Conservation (phyloP, 139 green algal genomes). For the Chlamydomonas applanata region DNA sequence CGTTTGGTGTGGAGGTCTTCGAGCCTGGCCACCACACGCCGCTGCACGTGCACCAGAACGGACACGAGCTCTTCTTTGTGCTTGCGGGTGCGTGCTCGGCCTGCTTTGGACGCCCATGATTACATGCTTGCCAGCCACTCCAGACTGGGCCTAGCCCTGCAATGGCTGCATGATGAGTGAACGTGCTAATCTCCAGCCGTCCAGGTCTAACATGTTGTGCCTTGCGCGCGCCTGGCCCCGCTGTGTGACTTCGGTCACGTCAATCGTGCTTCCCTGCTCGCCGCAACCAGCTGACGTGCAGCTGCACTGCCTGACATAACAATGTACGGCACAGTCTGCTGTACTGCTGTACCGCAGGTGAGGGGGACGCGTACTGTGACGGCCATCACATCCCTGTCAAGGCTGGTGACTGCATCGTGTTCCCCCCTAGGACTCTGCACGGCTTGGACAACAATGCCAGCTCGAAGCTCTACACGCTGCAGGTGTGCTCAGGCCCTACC, state of each 20-base stretch:
- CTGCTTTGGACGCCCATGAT: too few relatives aligned
- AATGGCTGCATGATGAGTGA: background rate
- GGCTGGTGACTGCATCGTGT: conserved; percentile 74
- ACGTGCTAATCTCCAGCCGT: too few relatives aligned
- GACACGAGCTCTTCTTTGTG: conserved; percentile 88
- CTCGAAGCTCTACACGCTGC: conserved; percentile 60
- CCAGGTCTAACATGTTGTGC: conserved; percentile 44
- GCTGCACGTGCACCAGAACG: conserved; percentile 65
- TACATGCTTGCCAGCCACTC: too few relatives aligned
- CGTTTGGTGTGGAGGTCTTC: conserved; percentile 81
- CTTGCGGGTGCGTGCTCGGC: conserved; percentile 40
- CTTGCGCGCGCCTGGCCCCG: too few relatives aligned
- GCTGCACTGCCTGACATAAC: too few relatives aligned
- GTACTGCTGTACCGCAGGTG: conserved; percentile 12
- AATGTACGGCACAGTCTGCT: too few relatives aligned
- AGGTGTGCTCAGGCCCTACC: conserved; percentile 7
- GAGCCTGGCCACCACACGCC: conserved; percentile 64
- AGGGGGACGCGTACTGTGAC: conserved; percentile 60
- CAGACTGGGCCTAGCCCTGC: background rate
- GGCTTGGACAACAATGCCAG: conserved; percentile 67
- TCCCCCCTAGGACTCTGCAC: conserved; percentile 66
- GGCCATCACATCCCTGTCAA: conserved; percentile 45
- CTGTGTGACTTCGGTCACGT: too few relatives aligned
- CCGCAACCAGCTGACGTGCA: too few relatives aligned
- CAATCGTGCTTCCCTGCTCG: background rate